Base-by-base conservation (phyloP, 495 filamentous ascomycete species). In the Oidiodendron maius region DNA sequence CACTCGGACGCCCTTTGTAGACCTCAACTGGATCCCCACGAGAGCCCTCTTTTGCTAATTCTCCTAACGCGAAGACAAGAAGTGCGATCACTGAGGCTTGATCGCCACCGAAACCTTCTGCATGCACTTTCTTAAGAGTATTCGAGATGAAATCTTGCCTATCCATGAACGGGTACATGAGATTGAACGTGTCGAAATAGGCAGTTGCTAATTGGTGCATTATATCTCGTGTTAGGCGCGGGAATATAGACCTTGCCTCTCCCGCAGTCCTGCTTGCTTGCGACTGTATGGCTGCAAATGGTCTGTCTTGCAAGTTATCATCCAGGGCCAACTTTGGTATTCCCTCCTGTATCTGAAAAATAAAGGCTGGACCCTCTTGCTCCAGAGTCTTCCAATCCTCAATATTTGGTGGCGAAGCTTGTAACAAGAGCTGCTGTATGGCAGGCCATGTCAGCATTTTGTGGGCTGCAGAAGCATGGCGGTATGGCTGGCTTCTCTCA, bases 391-490 rank as follows among this genome's bases (percentile, higher is more conserved):
- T 51, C 15, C 55, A 25, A 37, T 61, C 54, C 18, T 40, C 54
- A 23, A 52, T 25, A 44, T 48, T 49, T 15, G 54, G 49, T 13
- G 53, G 54, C 28, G 52, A 8, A 23, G 48, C 26, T 46, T 57
- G 51, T 4, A 57, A 39, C 18, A 78, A 58, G 1, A 75, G 59
- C 49, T 72, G 69, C 43, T 73, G 70, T 34, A 81, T 63, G 25
- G 67, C 67, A 2, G 78, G 77, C 78, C 78, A 82, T 10, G 68
- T 68, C 37, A 81, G 62, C 61, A 81, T 71, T 59, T 74, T 74
- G n/a, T n/a, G n/a, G n/a, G n/a, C n/a, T n/a, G n/a, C n/a, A n/a
- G n/a, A n/a, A n/a, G n/a, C n/a, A n/a, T n/a, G n/a, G n/a, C n/a
- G n/a, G n/a, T n/a, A n/a, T n/a, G n/a, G n/a, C n/a, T n/a, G n/a